phyloP scores from a whole-genome alignment of 805 yeast genomes.

The Metschnikowia koreensis region DNA sequence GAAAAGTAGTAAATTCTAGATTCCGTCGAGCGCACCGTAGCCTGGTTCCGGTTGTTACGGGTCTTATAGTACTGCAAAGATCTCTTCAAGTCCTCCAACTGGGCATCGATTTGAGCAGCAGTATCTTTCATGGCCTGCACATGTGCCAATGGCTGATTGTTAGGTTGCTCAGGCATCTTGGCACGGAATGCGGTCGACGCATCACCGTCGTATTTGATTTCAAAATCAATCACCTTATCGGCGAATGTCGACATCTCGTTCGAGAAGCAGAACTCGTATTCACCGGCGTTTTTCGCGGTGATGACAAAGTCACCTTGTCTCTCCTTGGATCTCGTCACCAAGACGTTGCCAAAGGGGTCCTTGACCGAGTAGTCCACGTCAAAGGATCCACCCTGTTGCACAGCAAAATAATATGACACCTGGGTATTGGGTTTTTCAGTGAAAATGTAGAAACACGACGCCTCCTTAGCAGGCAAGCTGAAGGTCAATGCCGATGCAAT shows the following conservation, averaged over 20 bases:
- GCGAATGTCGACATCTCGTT: slow-evolving; percentile 80
- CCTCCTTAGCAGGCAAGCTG: slow-evolving; percentile 70
- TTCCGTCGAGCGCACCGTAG: slow-evolving; percentile 79
- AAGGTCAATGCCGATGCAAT: slow-evolving; percentile 66
- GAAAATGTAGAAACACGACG: slow-evolving; percentile 67
- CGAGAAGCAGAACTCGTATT: slow-evolving; percentile 83
- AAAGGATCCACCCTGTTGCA: slow-evolving; percentile 74
- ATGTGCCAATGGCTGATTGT: slow-evolving; percentile 48
- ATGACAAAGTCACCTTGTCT: slow-evolving; percentile 81
- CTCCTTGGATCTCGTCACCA: slow-evolving; percentile 56
- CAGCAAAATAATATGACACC: slow-evolving; percentile 79
- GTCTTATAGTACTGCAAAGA: slow-evolving; percentile 80
- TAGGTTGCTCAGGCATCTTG: slow-evolving; percentile 53
- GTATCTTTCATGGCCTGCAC: slow-evolving; percentile 53
- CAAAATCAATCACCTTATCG: slow-evolving; percentile 83
- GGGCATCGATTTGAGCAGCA: slow-evolving; percentile 57
- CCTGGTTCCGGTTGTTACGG: slow-evolving; percentile 88
- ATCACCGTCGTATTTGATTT: slow-evolving; percentile 55
- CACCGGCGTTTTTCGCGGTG: slow-evolving; percentile 65
- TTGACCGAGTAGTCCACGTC: slow-evolving; percentile 70
- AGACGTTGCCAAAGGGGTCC: slow-evolving; percentile 54
- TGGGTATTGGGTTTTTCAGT: slow-evolving; percentile 58
- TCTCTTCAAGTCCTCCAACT: slow-evolving; percentile 54
- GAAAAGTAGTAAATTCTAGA: slow-evolving; percentile 76
- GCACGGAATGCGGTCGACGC: slow-evolving; percentile 49